Base-by-base conservation (phyloP, 257 asterid genomes). In the Plantago ovata region DNA sequence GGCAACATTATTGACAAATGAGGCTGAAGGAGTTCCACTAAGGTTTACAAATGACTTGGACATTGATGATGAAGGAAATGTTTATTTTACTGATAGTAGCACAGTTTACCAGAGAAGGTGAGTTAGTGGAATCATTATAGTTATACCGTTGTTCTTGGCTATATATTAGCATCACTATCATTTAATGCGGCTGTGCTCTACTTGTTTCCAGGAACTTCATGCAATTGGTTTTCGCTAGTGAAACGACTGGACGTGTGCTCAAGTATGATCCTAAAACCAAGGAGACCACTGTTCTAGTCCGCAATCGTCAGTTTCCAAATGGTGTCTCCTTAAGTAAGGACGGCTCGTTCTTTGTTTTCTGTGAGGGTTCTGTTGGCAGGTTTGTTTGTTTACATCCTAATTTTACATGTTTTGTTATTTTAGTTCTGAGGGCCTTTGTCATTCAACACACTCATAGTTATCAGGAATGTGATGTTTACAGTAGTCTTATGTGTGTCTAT, bases 71-170 rank as follows among this genome's bases (percentile, higher is more conserved):
- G 83, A 84, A 21, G 98, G 97, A 64, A 86, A 81, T 58, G 55
- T 93, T 44, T 93, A 89, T 72, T 89, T 93, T 75, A 86, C 98
- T 0, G 97, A 88, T 74, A 92, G 98, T 86, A 88, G 97, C 82
- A 67, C 83, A 38, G 76, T 64, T 7, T 92, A 82, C 55, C 81
- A 69, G 63, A 73, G 98, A 64, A 88, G 98, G 98, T 89, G 72
- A 56, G 43, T 63, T 7, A 28, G 7, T 1, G 13, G 4, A 24
- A 6, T 24, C 20, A 9, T 53, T n/a, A 14, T 20, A 39, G 12
- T 49, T 15, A 33, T 56, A n/a, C n/a, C n/a, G n/a, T n/a, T n/a
- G n/a, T n/a, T 28, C 36, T 28, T 28, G 7, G 7, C 36, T 28
- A 28, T 3, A 28, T 28, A 3, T 28, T 6, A 6, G 7, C 7